Conservation (phyloP, 805 yeast species). For the Barnettozyma populi region DNA sequence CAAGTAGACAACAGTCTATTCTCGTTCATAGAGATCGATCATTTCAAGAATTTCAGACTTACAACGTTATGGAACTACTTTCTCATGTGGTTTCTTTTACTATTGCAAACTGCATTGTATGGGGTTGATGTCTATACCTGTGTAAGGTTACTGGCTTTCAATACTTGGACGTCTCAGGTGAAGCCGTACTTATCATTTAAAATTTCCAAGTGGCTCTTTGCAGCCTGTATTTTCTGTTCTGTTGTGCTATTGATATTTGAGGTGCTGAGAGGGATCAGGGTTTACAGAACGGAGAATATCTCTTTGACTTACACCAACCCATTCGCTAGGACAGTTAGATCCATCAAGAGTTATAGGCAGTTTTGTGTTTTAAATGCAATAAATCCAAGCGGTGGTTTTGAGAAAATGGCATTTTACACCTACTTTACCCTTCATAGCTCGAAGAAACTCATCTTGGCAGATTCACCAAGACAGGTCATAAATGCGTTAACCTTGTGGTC, state of each 20-base stretch:
- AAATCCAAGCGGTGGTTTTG: conserved; percentile 58
- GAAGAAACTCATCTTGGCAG: conserved; percentile 62
- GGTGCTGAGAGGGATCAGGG: conserved; percentile 49
- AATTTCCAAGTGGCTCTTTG: conserved; percentile 65
- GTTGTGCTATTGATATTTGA: conserved; percentile 53
- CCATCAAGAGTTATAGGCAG: conserved; percentile 52
- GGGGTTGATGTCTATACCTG: conserved; percentile 78
- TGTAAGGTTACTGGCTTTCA: conserved; percentile 63
- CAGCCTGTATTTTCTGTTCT: conserved; percentile 75
- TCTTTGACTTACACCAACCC: conserved; percentile 65
- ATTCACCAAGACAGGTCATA: conserved; percentile 82
- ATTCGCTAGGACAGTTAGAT: conserved; percentile 54
- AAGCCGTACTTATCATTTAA: conserved; percentile 44
- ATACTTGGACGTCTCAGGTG: conserved; percentile 57
- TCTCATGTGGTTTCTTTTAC: conserved; percentile 28
- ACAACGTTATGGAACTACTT: conserved; percentile 41
- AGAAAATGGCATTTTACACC: conserved; percentile 60
- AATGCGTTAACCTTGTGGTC: conserved; percentile 69
- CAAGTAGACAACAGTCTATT: conserved; percentile 36
- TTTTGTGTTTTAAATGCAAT: conserved; percentile 71
- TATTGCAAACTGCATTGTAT: conserved; percentile 49
- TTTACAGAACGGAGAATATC: conserved; percentile 57
- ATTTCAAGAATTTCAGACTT: conserved; percentile 39
- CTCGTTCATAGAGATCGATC: conserved; percentile 41
- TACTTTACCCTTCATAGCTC: conserved; percentile 63